Conservation (phyloP, 2,329 filamentous ascomycete genomes). For the Fusarium hainanense region DNA sequence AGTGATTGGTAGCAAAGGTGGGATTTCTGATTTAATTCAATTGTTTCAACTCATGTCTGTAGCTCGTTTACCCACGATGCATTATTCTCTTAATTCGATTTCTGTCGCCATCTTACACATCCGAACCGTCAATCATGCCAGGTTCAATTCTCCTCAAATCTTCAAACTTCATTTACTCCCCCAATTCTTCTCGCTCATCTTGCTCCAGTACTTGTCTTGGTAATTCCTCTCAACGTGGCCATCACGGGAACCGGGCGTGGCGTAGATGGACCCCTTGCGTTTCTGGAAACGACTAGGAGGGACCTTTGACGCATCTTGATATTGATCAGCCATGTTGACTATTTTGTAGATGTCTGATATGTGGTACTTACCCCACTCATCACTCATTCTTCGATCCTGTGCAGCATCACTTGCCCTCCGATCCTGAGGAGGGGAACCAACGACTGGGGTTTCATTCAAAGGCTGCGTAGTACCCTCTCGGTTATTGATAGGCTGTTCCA, state of each 20-base stretch:
- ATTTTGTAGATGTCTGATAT: neutral
- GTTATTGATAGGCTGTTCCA: slow-evolving; percentile 44
- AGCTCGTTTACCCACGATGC: slow-evolving; percentile 29
- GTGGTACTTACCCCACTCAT: slow-evolving; percentile 60
- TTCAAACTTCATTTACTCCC: slow-evolving; percentile 47
- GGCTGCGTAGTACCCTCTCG: slow-evolving; percentile 42
- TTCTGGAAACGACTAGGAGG: slow-evolving; percentile 76
- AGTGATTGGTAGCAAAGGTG: slow-evolving; percentile 53
- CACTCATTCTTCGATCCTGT: slow-evolving; percentile 53
- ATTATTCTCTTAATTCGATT: slow-evolving; percentile 23
- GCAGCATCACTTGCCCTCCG: slow-evolving; percentile 39
- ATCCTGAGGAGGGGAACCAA: slow-evolving; percentile 33
- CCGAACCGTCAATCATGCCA: neutral
- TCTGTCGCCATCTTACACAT: slow-evolving; percentile 27
- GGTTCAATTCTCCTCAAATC: neutral
- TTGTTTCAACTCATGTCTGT: slow-evolving; percentile 36
- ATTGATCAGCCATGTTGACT: neutral
- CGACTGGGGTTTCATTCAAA: slow-evolving; percentile 48
- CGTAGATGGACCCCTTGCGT: slow-evolving; percentile 75
- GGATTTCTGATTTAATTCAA: slow-evolving; percentile 28
- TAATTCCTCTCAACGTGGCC: slow-evolving; percentile 71
- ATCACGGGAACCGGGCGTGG: slow-evolving; percentile 72
- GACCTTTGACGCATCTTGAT: slow-evolving; percentile 71
- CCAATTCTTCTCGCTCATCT: slow-evolving; percentile 64
- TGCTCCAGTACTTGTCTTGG: slow-evolving; percentile 70